Evolutionary conservation across 306 rosid genomes (phyloP), one percentile per base, ranked within the genome.

Genomic region (Phaseolus lunatus): DNA sequence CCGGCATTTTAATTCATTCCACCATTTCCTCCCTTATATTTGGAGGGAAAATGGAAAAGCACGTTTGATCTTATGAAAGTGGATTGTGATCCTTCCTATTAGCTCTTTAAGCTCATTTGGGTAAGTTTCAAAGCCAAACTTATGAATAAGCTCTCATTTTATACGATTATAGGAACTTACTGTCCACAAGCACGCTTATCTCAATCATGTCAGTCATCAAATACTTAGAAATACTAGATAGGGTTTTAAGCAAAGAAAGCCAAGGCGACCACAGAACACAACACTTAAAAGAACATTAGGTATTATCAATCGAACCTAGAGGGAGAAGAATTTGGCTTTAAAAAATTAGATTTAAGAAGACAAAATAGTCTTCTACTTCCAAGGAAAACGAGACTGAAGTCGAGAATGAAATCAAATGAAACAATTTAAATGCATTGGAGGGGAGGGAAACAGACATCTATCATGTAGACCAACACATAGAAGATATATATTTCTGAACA

Each of bases 1-100:
- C 33, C 57, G 53, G 74, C 67, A 77, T 73, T 43, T 72, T 57
- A 14, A 13, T 64, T 52, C 12, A 59, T n/a, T n/a, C n/a, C n/a
- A n/a, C n/a, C n/a, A n/a, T n/a, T n/a, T n/a, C n/a, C n/a, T 75
- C 70, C 35, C 61, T 44, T 62, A 27, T 7, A 53, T 59, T 74
- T 26, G 16, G 23, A 22, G 12, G 5, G 67, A 22, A 61, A 15
- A 18, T 15, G 44, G 23, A 61, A 61, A 37, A 31, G 22, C 44
- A 7, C 9, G 5, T 16, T 61, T 61, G 67, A 27, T 33, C 23
- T 12, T 0, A 27, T 58, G 20, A 58, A 58, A 27, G 5, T 24
- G 9, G 64, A 33, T 57, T 12, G 11, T 24, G 35, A 57, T n/a
- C 35, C 64, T 57, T 24, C n/a, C n/a, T 1, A 57, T 57, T 12